phyloP scores from a whole-genome alignment of 2,329 filamentous ascomycete genomes.

The Diaporthe ilicicola region DNA sequence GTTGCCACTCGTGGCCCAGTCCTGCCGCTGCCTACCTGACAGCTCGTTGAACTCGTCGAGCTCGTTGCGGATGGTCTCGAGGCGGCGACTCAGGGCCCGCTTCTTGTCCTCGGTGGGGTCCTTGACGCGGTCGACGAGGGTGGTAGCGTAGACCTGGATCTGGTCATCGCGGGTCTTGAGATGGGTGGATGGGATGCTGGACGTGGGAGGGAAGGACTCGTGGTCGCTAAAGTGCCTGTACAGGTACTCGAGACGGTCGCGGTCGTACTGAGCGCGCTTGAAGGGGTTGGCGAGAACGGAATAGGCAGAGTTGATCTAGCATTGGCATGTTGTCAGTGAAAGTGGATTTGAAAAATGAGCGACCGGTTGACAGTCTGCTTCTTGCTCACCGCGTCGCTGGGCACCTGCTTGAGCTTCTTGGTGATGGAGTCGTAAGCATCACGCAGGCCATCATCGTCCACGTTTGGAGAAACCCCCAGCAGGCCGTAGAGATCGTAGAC shows the following conservation, averaged over 20 bases:
- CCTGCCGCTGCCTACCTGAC: constrained; percentile 19
- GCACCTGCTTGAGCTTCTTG: constrained; percentile 11
- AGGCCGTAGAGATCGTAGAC: constrained; percentile 32
- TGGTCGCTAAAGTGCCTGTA: constrained; percentile 21
- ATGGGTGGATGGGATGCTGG: background rate
- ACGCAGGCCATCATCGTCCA: constrained; percentile 23
- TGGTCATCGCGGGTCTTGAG: constrained; percentile 21
- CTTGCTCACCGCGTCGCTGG: constrained; percentile 9
- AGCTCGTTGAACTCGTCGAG: constrained; percentile 29
- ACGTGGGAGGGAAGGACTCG: constrained; percentile 9
- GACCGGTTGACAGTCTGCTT: no score
- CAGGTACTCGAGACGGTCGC: constrained; percentile 31
- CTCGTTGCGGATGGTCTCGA: constrained; percentile 20
- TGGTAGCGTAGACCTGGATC: constrained; percentile 27
- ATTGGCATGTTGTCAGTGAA: background rate
- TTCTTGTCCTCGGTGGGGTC: constrained; percentile 28
- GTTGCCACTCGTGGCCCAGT: constrained; percentile 29
- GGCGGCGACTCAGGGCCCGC: background rate
- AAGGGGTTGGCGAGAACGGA: constrained; percentile 19
- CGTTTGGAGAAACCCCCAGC: constrained; percentile 23
- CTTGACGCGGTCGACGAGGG: constrained; percentile 21
- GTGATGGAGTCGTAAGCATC: constrained; percentile 19
- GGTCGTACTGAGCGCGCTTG: constrained; percentile 32
- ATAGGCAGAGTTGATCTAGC: constrained; percentile 28
- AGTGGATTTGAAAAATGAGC: background rate